phyloP scores from a whole-genome alignment of 306 rosid genomes.

The Cicer bijugum region DNA sequence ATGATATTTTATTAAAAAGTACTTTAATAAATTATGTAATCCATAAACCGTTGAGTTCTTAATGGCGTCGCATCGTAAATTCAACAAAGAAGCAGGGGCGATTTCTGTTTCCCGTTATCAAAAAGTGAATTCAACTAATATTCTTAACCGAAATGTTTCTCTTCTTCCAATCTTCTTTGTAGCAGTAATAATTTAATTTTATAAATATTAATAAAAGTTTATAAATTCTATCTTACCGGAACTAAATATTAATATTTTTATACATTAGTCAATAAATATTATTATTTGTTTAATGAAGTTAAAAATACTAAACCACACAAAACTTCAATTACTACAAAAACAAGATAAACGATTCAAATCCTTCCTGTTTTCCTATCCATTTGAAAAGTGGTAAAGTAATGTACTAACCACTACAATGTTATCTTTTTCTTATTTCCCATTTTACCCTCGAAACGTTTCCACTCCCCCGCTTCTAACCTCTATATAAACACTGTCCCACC shows the following conservation, averaged over 20 bases:
- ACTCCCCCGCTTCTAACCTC: conserved; percentile 60
- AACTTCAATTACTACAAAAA: too few species aligned
- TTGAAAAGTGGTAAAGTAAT: conserved; percentile 21
- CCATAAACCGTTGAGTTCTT: conserved; percentile 21
- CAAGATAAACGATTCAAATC: not conserved
- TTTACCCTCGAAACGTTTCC: conserved; percentile 58
- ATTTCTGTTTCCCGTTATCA: not conserved
- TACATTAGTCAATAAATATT: too few species aligned
- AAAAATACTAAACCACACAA: too few species aligned
- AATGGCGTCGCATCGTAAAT: conserved; percentile 35
- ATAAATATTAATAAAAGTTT: too few species aligned
- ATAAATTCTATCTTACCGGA: too few species aligned
- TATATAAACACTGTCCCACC: conserved; percentile 56
- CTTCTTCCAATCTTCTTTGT: too few species aligned
- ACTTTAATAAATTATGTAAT: not conserved
- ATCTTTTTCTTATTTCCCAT: conserved; percentile 27
- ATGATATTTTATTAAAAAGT: not conserved
- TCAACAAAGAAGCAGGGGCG: not conserved
- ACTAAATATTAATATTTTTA: too few species aligned
- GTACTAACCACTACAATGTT: not conserved
- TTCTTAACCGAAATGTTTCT: not conserved
- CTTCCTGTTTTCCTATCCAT: not conserved
- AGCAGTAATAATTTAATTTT: too few species aligned
- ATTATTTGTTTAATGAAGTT: too few species aligned
- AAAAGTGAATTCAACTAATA: not conserved